phyloP scores from a whole-genome alignment of 2,329 filamentous ascomycete genomes.

The Monosporascus sp. region DNA sequence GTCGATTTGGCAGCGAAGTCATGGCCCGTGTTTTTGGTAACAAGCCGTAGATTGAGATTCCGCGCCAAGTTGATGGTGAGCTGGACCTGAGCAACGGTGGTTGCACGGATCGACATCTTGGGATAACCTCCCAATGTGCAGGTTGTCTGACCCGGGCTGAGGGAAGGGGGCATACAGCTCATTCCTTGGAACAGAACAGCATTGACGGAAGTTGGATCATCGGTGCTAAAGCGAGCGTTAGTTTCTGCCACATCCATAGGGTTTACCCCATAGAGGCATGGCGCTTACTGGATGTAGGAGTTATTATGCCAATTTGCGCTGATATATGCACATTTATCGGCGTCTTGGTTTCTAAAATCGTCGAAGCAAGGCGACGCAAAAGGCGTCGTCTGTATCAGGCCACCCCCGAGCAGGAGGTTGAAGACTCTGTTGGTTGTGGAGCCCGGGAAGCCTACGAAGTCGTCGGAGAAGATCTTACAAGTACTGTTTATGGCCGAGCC shows the following conservation, averaged over 20 bases:
- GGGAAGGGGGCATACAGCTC: constrained; percentile 20
- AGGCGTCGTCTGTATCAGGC: constrained; percentile 21
- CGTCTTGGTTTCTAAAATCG: constrained; percentile 21
- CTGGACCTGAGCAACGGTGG: constrained; percentile 22
- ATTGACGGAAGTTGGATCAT: constrained; percentile 25
- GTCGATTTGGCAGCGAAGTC: constrained; percentile 24
- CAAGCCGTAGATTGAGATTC: constrained; percentile 21
- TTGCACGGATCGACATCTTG: constrained; percentile 21
- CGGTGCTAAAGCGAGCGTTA: constrained; percentile 12
- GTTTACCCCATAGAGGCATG: neutral
- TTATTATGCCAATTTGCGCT: constrained; percentile 22
- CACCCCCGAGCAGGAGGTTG: constrained; percentile 20
- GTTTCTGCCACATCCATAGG: constrained; percentile 1
- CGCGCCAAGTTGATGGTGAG: constrained; percentile 22
- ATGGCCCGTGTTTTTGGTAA: constrained; percentile 24
- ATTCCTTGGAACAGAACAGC: constrained; percentile 21
- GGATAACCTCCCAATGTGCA: constrained; percentile 23
- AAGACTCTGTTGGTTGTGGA: constrained; percentile 18
- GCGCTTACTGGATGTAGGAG: constrained; percentile 20
- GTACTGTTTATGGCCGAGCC: constrained; percentile 8
- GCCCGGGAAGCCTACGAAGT: constrained; percentile 20
- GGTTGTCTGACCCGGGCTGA: constrained; percentile 18
- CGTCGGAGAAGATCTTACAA: constrained; percentile 23
- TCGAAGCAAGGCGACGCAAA: constrained; percentile 22
- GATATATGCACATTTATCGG: constrained; percentile 19